phyloP scores from a whole-genome alignment of 495 filamentous ascomycete species.

The Monascus purpureus region DNA sequence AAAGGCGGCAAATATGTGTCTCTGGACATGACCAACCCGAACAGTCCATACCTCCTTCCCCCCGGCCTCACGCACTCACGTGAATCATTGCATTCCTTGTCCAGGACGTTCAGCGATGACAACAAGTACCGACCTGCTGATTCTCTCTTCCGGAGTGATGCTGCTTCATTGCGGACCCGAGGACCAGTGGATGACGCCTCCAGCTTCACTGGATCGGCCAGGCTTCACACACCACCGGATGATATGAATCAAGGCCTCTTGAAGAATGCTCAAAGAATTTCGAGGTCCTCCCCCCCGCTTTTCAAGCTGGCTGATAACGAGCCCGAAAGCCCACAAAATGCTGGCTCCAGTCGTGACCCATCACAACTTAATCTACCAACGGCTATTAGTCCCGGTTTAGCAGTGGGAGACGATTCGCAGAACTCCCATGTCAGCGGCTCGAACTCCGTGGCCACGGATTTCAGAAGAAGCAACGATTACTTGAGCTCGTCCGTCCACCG shows the following conservation, averaged over 20 bases:
- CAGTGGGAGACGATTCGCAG: conserved; percentile 3
- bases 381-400: conserved; percentile 8
- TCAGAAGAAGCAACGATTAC: conserved; percentile 30
- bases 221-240: conserved; percentile 27
- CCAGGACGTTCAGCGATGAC: conserved; percentile 53
- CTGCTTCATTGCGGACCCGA: conserved; percentile 37
- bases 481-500: conserved; percentile 28
- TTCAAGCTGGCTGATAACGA: conserved; percentile 11
- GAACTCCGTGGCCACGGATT: conserved; percentile 5
- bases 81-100: conserved; percentile 74
- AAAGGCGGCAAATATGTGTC: conserved; percentile 55
- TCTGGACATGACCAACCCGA: conserved; percentile 57
- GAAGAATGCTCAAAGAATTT: conserved; percentile 49
- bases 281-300: conserved; percentile 43
- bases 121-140: conserved; percentile 74
- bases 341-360: conserved; percentile 4
- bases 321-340: conserved; percentile 5
- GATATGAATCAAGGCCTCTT: conserved; percentile 48
- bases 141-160: conserved; percentile 43
- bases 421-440: conserved; percentile 1
- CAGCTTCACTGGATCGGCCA: conserved; percentile 41
- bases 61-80: conserved; percentile 61
- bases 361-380: conserved; percentile 12
- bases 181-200: conserved; percentile 45
- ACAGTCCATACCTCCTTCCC: conserved; percentile 74